phyloP scores from a whole-genome alignment of 2,329 filamentous ascomycete species.

The Xylaria sp. region DNA sequence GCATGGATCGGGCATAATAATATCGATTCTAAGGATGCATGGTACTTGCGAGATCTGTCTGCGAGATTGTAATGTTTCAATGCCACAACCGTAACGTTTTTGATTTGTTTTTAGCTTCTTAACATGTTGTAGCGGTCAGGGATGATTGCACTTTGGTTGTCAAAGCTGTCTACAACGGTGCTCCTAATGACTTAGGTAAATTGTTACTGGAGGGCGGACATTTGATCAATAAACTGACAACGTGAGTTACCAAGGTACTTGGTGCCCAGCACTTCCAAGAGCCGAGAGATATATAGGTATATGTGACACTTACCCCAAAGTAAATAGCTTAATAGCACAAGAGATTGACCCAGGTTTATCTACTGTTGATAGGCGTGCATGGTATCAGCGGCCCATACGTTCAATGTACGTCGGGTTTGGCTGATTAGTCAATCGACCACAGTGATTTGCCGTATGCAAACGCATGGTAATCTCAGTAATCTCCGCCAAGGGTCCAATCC shows the following conservation, averaged over 20 bases:
- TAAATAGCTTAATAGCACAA: not conserved
- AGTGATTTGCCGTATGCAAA: not conserved
- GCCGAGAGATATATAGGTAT: not conserved
- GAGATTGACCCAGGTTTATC: not conserved
- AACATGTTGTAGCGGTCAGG: not conserved
- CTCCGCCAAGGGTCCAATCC: not conserved
- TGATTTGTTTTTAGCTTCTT: constrained; percentile 1
- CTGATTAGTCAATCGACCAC: not conserved
- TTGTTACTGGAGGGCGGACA: not conserved
- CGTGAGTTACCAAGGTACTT: not conserved
- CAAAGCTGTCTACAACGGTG: not conserved
- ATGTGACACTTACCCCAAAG: not conserved
- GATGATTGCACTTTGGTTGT: not conserved
- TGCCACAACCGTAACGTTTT: not conserved
- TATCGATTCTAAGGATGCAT: constrained; percentile 17
- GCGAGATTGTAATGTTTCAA: not conserved
- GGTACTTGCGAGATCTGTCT: constrained; percentile 4
- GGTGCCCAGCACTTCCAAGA: not conserved
- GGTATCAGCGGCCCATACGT: not conserved
- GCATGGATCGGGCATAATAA: constrained; percentile 25
- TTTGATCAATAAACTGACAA: not conserved
- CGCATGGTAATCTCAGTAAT: not conserved
- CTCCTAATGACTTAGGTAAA: not conserved
- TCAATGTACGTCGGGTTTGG: not conserved
- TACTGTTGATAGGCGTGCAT: not conserved